Base-by-base conservation (phyloP, 2,329 filamentous ascomycete genomes). In the Eutypella sp. region DNA sequence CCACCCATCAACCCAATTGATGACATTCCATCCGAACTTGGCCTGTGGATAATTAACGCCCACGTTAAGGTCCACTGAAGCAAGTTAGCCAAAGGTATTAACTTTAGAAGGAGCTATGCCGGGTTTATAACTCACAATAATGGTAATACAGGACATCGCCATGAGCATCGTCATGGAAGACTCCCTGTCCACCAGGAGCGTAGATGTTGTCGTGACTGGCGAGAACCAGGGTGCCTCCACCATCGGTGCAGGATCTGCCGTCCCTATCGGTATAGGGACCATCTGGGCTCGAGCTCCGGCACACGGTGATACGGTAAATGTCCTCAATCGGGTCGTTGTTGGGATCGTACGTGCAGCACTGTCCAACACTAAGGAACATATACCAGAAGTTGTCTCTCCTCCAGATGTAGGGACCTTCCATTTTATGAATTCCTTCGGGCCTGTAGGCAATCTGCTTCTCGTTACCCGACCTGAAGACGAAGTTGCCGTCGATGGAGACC, bases 301-400 rank as follows among this genome's bases (percentile, higher is more conserved):
- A 85, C 27, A 82, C 79, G 56, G 74, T 75, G 57, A 84, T 78
- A 54, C 75, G 76, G 57, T 85, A 85, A 59, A 84, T 82, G 20
- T 67, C 65, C 1, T 81, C 81, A 1, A 67, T 47, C 0, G 79
- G 72, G 0, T 81, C 79, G 44, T 57, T 65, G 37, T 54, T 65
- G 1, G 57, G 63, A 52, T 82, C 73, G 50, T 78, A 81, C 4
- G 66, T 69, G 47, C 82, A 85, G 66, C 81, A 85, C 18, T 68
- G 68, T 1, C 82, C 82, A 1, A 64, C 68, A 6, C 74, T 80
- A 58, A 74, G 82, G 59, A 85, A 84, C 3, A 84, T 66, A 55
- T 84, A 85, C 58, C 79, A 84, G 56, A 75, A 82, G 20, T 61
- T 66, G 9, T 69, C 71, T 40, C 76, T 65, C 54, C 76, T 67